Evolutionary conservation across 192 early-diverging fungal genomes (phyloP), one percentile per base, ranked within the genome.

Genomic region (Neocallimastix lanati): DNA sequence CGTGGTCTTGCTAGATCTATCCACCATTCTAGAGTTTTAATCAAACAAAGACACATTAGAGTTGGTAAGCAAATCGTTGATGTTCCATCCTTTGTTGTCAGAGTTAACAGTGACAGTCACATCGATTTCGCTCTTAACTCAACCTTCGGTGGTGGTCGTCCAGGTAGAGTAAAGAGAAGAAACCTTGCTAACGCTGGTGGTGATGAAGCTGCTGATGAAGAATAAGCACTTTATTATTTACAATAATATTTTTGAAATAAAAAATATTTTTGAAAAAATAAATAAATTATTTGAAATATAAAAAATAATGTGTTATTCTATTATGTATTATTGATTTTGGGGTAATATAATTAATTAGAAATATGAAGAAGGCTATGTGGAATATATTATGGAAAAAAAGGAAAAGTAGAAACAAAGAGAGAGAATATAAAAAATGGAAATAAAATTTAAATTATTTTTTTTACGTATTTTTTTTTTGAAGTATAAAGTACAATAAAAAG

Each of bases 11-110:
- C 30, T n/a, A 33, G 37, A 78, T 38, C 30, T n/a, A 33, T 36
- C 11, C 77, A 78, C 77, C 77, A 78, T 21, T 38, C 77, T 38
- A 38, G 37, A 78, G 30, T 38, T 78, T 77, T 77, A 79, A 79
- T 38, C 21, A 67, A 67, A n/a, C 50, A 67, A 67, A 67, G 50
- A 67, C 50, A 67, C 50, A 67, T 67, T 77, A 79, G 79, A 40
- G 80, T 80, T 78, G 80, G 80, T 29, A 80, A 80, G 77, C 80
- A 80, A 67, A 80, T 80, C 27, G 91, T 98, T 84, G 92, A 97
- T 87, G 92, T 98, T 76, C 97, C 97, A 79, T 92, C 91, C 79
- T 98, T 97, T 91, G 89, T 98, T 81, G 96, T 98, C 84, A 67
- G 50, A 67, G 50, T 67, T 67, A 67, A 67, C 50, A 67, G 50